A percentile compares a stretch with the other conserved stretches of the same genome.
Evolutionary conservation across 345 rosid species (phyloP).

Genomic region (Pistacia atlantica): DNA sequence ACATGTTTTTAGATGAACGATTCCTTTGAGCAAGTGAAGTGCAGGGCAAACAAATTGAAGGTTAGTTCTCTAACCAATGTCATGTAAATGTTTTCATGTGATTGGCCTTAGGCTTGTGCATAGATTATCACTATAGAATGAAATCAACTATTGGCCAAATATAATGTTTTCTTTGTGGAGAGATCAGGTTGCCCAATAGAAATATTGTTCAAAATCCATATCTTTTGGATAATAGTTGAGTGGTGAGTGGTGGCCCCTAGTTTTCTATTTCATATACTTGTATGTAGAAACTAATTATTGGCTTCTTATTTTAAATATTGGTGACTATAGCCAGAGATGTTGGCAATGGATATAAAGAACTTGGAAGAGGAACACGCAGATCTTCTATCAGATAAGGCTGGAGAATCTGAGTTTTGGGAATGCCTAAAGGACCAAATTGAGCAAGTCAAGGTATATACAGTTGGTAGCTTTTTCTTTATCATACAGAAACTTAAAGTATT

Average conservation of each 20-base stretch:
- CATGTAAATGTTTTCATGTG: not conserved
- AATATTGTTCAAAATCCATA: not conserved
- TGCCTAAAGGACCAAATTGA: conserved; percentile 54
- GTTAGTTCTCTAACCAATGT: conserved; percentile 33
- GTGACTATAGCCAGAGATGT: conserved; percentile 56
- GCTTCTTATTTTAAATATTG: conserved; percentile 4
- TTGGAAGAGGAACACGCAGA: conserved; percentile 60
- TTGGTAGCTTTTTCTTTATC: not conserved
- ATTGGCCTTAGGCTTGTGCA: conserved; percentile 9
- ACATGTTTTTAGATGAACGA: conserved; percentile 54
- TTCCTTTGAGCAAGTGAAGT: conserved; percentile 45
- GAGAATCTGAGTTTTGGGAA: conserved; percentile 51
- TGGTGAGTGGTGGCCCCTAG: not conserved
- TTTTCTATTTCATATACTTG: not conserved
- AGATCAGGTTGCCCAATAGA: not conserved
- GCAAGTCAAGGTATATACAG: conserved; percentile 52
- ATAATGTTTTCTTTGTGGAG: not conserved
- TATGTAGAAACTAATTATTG: not conserved
- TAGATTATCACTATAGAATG: conserved; percentile 3
- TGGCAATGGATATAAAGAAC: conserved; percentile 46
- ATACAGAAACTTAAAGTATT: not conserved
- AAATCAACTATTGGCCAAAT: not conserved
- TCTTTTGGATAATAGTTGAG: not conserved
- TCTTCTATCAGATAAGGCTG: conserved; percentile 57
- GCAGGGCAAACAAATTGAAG: conserved; percentile 48